Percentiles rank a stretch among this genome's conserved stretches.
phyloP scores from a whole-genome alignment of 495 filamentous ascomycete genomes.

The Hypoxylon lenormandii region DNA sequence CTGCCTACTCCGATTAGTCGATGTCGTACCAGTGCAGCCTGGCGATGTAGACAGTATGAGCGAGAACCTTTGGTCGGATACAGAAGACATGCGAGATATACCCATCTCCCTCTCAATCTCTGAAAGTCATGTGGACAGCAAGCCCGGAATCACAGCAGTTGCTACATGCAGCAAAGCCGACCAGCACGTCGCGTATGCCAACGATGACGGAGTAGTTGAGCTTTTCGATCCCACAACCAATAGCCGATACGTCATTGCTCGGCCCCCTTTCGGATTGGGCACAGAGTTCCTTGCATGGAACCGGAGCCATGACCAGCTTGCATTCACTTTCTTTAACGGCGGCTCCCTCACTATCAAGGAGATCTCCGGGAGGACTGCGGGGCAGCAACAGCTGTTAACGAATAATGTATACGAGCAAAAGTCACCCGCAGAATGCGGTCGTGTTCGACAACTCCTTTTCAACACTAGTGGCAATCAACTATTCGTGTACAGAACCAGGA shows the following conservation, averaged over 20 bases:
- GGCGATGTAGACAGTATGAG: not conserved
- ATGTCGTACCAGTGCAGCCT: not conserved
- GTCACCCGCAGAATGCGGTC: not conserved
- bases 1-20: not conserved
- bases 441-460: not conserved
- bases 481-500: not conserved
- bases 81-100: not conserved
- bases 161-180: not conserved
- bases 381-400: not conserved
- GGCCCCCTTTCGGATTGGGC: not conserved
- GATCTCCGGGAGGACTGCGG: not conserved
- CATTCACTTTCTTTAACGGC: not conserved
- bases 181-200: not conserved
- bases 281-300: not conserved
- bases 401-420: not conserved
- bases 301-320: not conserved
- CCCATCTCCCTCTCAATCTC: not conserved
- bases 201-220: not conserved
- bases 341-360: not conserved
- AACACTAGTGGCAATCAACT: not conserved
- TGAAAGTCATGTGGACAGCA: not conserved
- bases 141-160: not conserved
- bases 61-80: constrained; percentile 1
- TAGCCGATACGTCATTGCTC: not conserved
- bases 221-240: not conserved